These are phyloP conservation scores for Colletotrichum cordylinicola DNA, from an alignment of 2,329 filamentous ascomycete species.

Conservation along the genomic window DNA sequence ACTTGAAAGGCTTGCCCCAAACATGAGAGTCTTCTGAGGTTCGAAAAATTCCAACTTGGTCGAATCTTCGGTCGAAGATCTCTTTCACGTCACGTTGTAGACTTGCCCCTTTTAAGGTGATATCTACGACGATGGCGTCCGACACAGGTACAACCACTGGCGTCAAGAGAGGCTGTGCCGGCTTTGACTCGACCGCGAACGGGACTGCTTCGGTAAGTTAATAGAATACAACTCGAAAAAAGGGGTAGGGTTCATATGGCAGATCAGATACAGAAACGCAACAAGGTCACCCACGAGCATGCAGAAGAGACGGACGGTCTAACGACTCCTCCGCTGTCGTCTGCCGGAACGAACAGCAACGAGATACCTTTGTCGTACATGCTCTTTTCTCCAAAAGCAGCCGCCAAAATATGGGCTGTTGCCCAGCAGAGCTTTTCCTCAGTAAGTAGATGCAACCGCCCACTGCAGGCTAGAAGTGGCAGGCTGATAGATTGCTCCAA, in stretches of 20 bases:
- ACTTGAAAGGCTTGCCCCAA: background rate
- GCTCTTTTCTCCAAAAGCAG: background rate
- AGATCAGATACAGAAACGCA: background rate
- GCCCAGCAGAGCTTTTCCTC: conserved; percentile 10
- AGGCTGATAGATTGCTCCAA: background rate
- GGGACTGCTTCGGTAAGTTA: background rate
- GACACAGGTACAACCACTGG: background rate
- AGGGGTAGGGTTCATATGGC: background rate
- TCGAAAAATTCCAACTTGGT: background rate
- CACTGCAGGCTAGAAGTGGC: background rate
- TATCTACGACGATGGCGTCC: background rate
- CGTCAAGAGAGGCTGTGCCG: background rate
- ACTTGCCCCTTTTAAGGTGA: background rate
- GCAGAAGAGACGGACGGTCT: background rate
- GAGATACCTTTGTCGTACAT: background rate
- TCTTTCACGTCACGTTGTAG: background rate
- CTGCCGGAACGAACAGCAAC: background rate
- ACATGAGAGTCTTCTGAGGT: background rate
- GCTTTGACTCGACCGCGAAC: rapidly evolving
- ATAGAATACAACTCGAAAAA: background rate
- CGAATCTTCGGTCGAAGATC: background rate
- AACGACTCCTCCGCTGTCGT: background rate
- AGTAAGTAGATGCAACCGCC: background rate
- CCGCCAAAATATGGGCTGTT: conserved; percentile 19
- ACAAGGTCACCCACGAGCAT: background rate